Conservation (phyloP, 495 filamentous ascomycete species). For the Aspergillus biplanus region DNA sequence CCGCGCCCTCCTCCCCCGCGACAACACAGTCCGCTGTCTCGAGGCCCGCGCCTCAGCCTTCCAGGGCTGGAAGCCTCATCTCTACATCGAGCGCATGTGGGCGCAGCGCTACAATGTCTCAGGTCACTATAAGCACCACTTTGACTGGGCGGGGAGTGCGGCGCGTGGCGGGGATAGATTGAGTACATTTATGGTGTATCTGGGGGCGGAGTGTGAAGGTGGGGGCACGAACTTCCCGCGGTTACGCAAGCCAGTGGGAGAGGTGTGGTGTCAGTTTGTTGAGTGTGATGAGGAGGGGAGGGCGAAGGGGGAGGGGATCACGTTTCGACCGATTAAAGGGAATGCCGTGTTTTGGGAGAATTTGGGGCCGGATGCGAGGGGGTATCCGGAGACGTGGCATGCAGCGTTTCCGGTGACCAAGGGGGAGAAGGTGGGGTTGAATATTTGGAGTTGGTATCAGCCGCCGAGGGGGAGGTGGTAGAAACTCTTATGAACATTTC, state of each 20-base stretch:
- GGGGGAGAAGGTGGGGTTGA: conserved; percentile 79
- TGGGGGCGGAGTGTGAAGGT: conserved; percentile 59
- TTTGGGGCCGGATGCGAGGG: conserved; percentile 61
- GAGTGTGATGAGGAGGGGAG: conserved; percentile 57
- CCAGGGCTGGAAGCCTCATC: conserved; percentile 65
- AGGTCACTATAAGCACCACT: conserved; percentile 63
- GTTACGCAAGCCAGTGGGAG: conserved; percentile 42
- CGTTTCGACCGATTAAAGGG: conserved; percentile 67
- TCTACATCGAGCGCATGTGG: conserved; percentile 66
- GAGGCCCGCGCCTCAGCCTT: conserved; percentile 69
- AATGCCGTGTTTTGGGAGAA: conserved; percentile 82
- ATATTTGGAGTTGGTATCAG: conserved; percentile 69
- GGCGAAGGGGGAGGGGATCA: conserved; percentile 54
- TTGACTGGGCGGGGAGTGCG: conserved; percentile 56
- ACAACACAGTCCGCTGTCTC: conserved; percentile 66
- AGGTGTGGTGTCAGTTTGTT: conserved; percentile 61
- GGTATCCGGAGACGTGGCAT: conserved; percentile 70
- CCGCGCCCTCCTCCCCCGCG: conserved; percentile 60
- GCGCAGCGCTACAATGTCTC: conserved; percentile 61
- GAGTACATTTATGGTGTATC: conserved; percentile 67
- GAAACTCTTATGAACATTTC: no score
- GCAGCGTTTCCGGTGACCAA: conserved; percentile 68
- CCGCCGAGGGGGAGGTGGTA: conserved; percentile 31
- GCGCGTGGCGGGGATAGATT: conserved; percentile 49
- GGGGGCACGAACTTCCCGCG: conserved; percentile 66